Conservation (phyloP, 345 rosid genomes). For the Trapa bicornis region DNA sequence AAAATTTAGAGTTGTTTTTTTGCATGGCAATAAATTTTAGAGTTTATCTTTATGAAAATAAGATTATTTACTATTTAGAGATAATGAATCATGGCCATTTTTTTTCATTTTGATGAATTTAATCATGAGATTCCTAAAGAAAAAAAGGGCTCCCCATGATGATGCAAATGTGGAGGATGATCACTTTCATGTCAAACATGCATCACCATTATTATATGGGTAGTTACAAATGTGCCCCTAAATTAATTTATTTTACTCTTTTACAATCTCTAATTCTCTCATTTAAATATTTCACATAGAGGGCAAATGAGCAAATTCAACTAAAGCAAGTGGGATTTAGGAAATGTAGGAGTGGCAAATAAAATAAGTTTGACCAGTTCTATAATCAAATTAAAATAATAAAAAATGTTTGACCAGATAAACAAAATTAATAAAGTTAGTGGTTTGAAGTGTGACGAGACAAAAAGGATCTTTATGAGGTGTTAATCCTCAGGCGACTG, state of each 20-base stretch:
- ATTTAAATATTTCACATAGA: too few relatives aligned
- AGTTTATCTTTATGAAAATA: too few relatives aligned
- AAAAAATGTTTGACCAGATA: conserved; percentile 17
- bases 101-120: too few relatives aligned
- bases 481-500: conserved; percentile 14
- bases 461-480: conserved; percentile 6
- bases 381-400: background rate
- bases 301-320: background rate
- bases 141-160: background rate
- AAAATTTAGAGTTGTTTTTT: too few relatives aligned
- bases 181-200: conserved; percentile 2
- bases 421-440: background rate
- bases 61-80: too few relatives aligned
- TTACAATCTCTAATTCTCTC: background rate
- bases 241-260: background rate
- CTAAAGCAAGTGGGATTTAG: background rate
- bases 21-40: too few relatives aligned
- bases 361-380: conserved; percentile 26
- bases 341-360: background rate
- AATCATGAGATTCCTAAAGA: conserved; percentile 17
- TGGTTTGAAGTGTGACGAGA: conserved; percentile 7
- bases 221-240: conserved; percentile 1
- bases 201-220: conserved; percentile 1
- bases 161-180: conserved; percentile 6
- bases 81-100: too few relatives aligned